Percentiles rank a stretch among this genome's conserved stretches.
Conservation (phyloP, 768 basidiomycete genomes). For the Tricholoma sp. region DNA sequence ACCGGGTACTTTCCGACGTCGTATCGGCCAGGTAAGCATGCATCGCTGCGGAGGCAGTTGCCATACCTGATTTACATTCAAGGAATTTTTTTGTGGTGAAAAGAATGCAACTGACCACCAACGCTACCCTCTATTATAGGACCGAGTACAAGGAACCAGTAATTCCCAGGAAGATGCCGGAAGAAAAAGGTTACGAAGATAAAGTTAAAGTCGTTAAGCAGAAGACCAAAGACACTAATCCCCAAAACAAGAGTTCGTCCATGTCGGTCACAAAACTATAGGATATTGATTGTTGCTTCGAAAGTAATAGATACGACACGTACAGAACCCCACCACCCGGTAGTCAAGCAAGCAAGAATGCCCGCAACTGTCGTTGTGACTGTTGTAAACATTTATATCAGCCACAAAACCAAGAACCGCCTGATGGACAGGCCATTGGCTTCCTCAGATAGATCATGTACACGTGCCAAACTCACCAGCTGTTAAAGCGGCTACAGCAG, state of each 20-base stretch:
- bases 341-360: conserved; percentile 69
- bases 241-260: conserved; percentile 67
- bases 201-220: conserved; percentile 61
- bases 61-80: conserved; percentile 28
- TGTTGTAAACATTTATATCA: conserved; percentile 23
- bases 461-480: conserved; percentile 40
- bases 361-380: conserved; percentile 65
- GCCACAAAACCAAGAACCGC: not conserved
- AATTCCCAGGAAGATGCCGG: conserved; percentile 66
- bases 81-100: no score
- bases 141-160: conserved; percentile 70
- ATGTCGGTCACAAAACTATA: conserved; percentile 68
- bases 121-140: conserved; percentile 62
- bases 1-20: conserved; percentile 52
- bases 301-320: conserved; percentile 19
- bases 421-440: not conserved
- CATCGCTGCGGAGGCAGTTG: conserved; percentile 43
- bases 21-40: conserved; percentile 73
- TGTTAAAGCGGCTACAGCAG: conserved; percentile 61
- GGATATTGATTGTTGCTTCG: not conserved
- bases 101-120: conserved; percentile 49
- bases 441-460: not conserved
- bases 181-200: conserved; percentile 59
- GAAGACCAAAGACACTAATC: conserved; percentile 52
- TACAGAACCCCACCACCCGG: conserved; percentile 84